Base-by-base conservation (phyloP, 371 early-diverging fungal species). In the Apophysomyces sp. region DNA sequence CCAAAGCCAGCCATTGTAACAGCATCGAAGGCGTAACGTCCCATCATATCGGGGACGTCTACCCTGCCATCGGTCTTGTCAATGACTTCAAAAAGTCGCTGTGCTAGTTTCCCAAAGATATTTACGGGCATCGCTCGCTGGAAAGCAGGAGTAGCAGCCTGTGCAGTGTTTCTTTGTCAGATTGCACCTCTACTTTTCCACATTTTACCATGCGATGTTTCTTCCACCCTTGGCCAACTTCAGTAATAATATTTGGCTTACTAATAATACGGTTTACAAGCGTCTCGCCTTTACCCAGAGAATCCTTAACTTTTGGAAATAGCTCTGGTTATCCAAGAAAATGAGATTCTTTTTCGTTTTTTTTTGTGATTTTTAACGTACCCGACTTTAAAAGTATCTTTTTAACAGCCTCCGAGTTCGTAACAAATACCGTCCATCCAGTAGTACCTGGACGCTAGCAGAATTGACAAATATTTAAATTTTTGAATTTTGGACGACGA, bases 161-260 rank as follows among this genome's bases (percentile, higher is more conserved):
- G 13, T n/a, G n/a, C n/a, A 4, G n/a, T 44, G 9, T 21, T 21
- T 9, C 6, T 21, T 44, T 49, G 13, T 39, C 39, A 26, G 21
- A 26, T 1, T 26, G 21, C 26, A 1, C n/a, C 29, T n/a, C 2
- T 41, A 13, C 21, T 57, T 18, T 41, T 32, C 21, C 55, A 7
- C 12, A 24, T 41, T n/a, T n/a, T 52, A 65, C 58, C 21, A 40
- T 44, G 34, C 74, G 61, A 29, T 73, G 70, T 11, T 57, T 57
- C 44, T 60, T 69, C 74, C 74, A 73, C 11, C 65, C 66, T 3
- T 62, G 32, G 8, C 68, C 70, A 31, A 60, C 52, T 3, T 34
- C 28, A n/a, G 52, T 51, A 1, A 64, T 8, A 12, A 73, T 52
- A 30, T 71, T 73, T 11, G 32, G 60, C 1, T 52, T 26, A 8